Evolutionary conservation across 495 filamentous ascomycete genomes (phyloP).

Genomic region (Aspergillus nanangensis): DNA sequence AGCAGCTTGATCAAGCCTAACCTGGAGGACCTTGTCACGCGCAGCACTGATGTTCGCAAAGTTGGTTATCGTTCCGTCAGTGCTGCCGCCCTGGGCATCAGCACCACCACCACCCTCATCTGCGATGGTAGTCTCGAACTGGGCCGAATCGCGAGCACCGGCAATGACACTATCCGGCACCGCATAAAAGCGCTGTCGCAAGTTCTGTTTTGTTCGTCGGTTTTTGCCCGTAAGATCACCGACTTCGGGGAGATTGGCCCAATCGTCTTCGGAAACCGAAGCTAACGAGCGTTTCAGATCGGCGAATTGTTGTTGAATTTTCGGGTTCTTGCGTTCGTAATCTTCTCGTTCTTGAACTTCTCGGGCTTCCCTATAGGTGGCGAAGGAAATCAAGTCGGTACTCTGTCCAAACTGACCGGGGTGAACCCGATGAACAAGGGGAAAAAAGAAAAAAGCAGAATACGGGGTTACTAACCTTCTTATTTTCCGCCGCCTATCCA

Average conservation of each 20-base stretch:
- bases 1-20: conserved; percentile 85
- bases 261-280: conserved; percentile 89
- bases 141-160: conserved; percentile 69
- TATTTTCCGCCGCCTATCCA: conserved; percentile 79
- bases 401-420: conserved; percentile 67
- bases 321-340: conserved; percentile 94
- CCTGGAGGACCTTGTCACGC: conserved; percentile 87
- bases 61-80: conserved; percentile 89
- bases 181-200: conserved; percentile 85
- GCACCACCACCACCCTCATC: conserved; percentile 65
- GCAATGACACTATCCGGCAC: conserved; percentile 96
- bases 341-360: conserved; percentile 87
- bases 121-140: conserved; percentile 79
- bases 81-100: conserved; percentile 42
- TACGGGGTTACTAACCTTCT: conserved; percentile 73
- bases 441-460: conserved; percentile 18
- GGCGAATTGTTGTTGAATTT: conserved; percentile 97
- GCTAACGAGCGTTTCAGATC: conserved; percentile 88
- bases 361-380: conserved; percentile 85
- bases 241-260: conserved; percentile 92
- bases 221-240: conserved; percentile 96
- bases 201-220: conserved; percentile 74
- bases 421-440: conserved; percentile 66
- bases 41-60: conserved; percentile 97
- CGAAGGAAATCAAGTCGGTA: conserved; percentile 71